Conservation (phyloP, 139 green algal genomes). For the Tetradesmus obliquus region DNA sequence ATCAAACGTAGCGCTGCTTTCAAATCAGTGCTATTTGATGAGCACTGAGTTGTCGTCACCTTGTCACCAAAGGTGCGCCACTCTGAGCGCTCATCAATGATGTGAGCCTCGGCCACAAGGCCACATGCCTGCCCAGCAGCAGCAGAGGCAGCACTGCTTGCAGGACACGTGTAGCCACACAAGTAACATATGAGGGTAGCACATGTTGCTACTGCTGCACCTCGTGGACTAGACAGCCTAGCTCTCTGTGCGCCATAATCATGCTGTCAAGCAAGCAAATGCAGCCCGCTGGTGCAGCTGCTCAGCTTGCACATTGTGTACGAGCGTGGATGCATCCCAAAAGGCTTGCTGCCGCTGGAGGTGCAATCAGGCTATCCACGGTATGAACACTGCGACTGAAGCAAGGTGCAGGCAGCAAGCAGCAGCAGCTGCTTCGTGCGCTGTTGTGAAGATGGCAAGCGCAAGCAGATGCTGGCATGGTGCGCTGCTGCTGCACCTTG, state of each 20-base stretch:
- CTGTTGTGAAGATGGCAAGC: background rate
- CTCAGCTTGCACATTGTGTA: background rate
- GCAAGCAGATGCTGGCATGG: background rate
- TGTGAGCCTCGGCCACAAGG: slow-evolving; percentile 87
- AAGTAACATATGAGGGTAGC: background rate
- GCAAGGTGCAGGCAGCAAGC: background rate
- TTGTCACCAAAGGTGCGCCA: slow-evolving; percentile 98
- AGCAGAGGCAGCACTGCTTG: background rate
- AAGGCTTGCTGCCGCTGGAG: background rate
- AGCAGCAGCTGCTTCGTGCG: background rate
- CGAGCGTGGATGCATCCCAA: background rate
- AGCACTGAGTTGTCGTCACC: slow-evolving; percentile 37
- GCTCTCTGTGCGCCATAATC: background rate
- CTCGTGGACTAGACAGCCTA: background rate
- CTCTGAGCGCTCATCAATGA: slow-evolving; percentile 95
- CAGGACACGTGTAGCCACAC: background rate
- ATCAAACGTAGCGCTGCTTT: no score
- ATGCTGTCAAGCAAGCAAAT: background rate
- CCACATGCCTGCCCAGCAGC: slow-evolving; percentile 79
- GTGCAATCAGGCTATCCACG: background rate
- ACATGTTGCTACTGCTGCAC: background rate
- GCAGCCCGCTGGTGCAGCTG: no score
- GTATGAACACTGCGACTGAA: background rate
- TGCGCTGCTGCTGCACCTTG: slow-evolving; percentile 53
- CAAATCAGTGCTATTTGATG: background rate